Conservation (phyloP, 345 rosid genomes). For the Laguncularia racemosa region DNA sequence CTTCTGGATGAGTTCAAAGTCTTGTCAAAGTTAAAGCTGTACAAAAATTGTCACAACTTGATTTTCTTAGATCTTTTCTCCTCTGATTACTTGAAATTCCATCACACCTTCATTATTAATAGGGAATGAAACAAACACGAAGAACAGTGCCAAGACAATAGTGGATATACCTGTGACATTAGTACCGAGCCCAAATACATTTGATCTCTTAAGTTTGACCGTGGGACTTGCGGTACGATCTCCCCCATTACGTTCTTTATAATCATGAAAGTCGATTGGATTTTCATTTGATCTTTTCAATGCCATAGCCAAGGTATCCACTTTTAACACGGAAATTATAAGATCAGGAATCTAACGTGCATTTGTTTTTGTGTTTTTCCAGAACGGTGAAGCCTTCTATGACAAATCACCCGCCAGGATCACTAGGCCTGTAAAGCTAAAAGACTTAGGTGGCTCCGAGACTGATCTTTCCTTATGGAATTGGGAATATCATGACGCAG, state of each 20-base stretch:
- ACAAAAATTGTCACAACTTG: too few species aligned
- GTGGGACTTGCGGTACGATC: conserved; percentile 86
- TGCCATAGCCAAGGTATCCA: too few species aligned
- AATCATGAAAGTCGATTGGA: conserved; percentile 1
- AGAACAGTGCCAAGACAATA: conserved; percentile 41
- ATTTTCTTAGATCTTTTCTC: too few species aligned
- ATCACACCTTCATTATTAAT: conserved; percentile 5
- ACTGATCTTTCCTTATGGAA: conserved; percentile 56
- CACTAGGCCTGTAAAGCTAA: conserved; percentile 78
- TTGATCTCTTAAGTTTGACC: conserved; percentile 82
- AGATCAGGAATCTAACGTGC: neutral
- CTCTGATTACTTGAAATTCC: too few species aligned
- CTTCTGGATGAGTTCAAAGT: too few species aligned
- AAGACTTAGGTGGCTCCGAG: conserved; percentile 43
- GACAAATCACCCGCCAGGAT: conserved; percentile 76
- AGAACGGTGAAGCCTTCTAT: conserved; percentile 91
- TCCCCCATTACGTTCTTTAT: conserved; percentile 6
- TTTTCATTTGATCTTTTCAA: neutral
- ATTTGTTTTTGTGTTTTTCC: conserved; percentile 10
- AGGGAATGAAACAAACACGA: conserved; percentile 62
- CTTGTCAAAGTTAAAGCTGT: too few species aligned
- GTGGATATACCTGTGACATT: conserved; percentile 60
- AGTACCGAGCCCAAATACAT: conserved; percentile 57
- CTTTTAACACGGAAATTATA: too few species aligned
- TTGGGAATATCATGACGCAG: too few species aligned